Percentiles rank a stretch among this genome's conserved stretches.
These are phyloP conservation scores for Hypoxylon sp. DNA, from an alignment of 2,329 filamentous ascomycete genomes.

Conservation along the genomic window DNA sequence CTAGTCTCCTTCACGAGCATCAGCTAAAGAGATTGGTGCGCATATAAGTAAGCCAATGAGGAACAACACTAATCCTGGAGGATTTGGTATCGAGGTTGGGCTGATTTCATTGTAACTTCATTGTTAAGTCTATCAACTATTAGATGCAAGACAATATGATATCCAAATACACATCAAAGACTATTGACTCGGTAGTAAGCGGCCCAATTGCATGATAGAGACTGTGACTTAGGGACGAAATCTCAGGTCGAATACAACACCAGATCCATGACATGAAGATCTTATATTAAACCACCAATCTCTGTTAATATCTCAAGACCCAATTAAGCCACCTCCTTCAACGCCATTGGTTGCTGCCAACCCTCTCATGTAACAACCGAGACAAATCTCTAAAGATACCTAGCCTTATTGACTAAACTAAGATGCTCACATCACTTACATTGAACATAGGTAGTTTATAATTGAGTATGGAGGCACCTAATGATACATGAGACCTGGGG, in stretches of 20 bases:
- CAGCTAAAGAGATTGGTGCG: not conserved
- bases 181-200: not conserved
- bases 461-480: not conserved
- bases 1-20: not conserved
- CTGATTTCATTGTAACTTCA: conserved; percentile 7
- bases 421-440: not conserved
- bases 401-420: not conserved
- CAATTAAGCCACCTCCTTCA: conserved; percentile 28
- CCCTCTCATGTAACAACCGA: not conserved
- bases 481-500: not conserved
- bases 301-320: conserved; percentile 16
- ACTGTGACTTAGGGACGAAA: not conserved
- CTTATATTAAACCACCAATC: not conserved
- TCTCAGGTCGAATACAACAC: not conserved
- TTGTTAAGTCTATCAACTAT: not conserved
- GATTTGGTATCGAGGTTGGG: not conserved
- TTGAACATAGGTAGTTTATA: not conserved
- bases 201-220: not conserved
- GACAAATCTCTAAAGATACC: not conserved
- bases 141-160: conserved; percentile 1
- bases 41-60: conserved; percentile 6
- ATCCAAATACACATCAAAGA: not conserved
- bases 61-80: not conserved
- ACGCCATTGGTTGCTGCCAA: conserved; percentile 29
- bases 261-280: not conserved